Evolutionary conservation across 2,329 filamentous ascomycete species (phyloP).

Genomic region (Ciborinia camelliae): DNA sequence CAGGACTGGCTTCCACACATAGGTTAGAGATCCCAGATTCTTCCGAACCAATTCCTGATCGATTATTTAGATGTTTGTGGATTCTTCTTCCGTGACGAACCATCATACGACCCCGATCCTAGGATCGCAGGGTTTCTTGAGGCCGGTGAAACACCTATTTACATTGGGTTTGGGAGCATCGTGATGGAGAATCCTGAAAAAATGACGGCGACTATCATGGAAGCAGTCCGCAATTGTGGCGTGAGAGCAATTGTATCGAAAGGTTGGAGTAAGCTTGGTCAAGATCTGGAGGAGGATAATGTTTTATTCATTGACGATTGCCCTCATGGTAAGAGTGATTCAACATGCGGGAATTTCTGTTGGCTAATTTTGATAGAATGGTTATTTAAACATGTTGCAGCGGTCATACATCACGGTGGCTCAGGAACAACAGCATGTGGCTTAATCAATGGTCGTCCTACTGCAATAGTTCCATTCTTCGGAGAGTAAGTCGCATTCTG

Average conservation of each 20-base stretch:
- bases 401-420: slow-evolving; percentile 12
- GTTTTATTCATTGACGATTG: slow-evolving; percentile 70
- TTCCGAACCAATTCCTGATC: background rate
- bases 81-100: slow-evolving; percentile 70
- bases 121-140: slow-evolving; percentile 48
- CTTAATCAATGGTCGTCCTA: slow-evolving; percentile 66
- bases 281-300: slow-evolving; percentile 52
- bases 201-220: slow-evolving; percentile 68
- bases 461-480: slow-evolving; percentile 66
- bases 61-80: slow-evolving; percentile 58
- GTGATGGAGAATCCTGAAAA: slow-evolving; percentile 67
- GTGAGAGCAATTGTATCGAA: slow-evolving; percentile 70
- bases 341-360: too few relatives aligned
- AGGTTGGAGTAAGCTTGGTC: slow-evolving; percentile 70
- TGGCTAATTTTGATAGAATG: slow-evolving; percentile 45
- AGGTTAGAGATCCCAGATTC: slow-evolving; percentile 39
- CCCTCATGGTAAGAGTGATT: slow-evolving; percentile 51
- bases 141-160: slow-evolving; percentile 58
- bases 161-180: slow-evolving; percentile 74
- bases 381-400: slow-evolving; percentile 62
- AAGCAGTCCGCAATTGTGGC: slow-evolving; percentile 60
- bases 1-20: slow-evolving; percentile 45
- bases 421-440: slow-evolving; percentile 60
- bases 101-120: slow-evolving; percentile 48
- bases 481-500: slow-evolving; percentile 48